Conservation (phyloP, 495 filamentous ascomycete genomes). For the Apodospora peruviana region DNA sequence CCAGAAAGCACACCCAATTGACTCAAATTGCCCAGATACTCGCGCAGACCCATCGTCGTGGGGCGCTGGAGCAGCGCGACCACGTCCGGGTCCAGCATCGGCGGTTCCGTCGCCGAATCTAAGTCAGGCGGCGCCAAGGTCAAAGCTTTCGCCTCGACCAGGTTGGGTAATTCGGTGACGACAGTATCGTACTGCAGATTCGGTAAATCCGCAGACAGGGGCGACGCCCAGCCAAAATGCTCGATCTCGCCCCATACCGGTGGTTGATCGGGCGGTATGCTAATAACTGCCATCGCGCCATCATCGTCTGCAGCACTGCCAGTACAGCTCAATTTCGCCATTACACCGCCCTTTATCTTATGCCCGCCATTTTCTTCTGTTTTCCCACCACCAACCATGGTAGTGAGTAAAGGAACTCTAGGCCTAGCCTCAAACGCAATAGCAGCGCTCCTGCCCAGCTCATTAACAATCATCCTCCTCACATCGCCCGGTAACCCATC, state of each 20-base stretch:
- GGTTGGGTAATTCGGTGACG: constrained; percentile 79
- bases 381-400: constrained; percentile 7
- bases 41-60: constrained; percentile 67
- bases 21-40: constrained; percentile 71
- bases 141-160: constrained; percentile 90
- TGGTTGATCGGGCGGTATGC: constrained; percentile 17
- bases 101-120: constrained; percentile 32
- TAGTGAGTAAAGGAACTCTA: constrained; percentile 38
- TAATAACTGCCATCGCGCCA: constrained; percentile 6
- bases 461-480: constrained; percentile 63
- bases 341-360: not conserved
- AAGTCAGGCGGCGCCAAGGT: constrained; percentile 68
- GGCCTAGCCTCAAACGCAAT: constrained; percentile 75
- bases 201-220: constrained; percentile 64
- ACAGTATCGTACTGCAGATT: constrained; percentile 76
- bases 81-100: constrained; percentile 49
- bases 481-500: constrained; percentile 63
- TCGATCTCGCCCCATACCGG: constrained; percentile 69
- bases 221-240: constrained; percentile 87
- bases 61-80: constrained; percentile 68
- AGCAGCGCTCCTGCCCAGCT: constrained; percentile 68
- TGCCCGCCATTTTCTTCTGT: not conserved
- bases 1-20: constrained; percentile 58
- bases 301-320: not conserved
- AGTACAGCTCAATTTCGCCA: constrained; percentile 10